These are phyloP conservation scores for Salix udensis DNA, from an alignment of 345 rosid genomes.

Conservation along the genomic window DNA sequence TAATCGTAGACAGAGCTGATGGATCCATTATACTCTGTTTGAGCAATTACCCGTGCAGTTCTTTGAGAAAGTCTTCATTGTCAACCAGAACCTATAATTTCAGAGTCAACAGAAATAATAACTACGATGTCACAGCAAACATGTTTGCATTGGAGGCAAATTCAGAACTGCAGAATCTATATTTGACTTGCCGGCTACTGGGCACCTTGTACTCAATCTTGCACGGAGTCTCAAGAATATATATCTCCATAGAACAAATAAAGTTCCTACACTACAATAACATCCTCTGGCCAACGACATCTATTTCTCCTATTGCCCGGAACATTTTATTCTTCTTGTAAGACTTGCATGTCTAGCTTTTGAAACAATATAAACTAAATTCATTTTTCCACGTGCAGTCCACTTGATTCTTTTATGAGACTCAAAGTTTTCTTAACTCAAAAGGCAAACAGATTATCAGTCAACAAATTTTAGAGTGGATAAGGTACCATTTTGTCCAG, in stretches of 20 bases:
- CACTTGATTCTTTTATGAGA: neutral
- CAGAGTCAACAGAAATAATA: neutral
- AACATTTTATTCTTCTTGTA: neutral
- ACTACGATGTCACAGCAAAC: neutral
- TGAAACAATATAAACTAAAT: neutral
- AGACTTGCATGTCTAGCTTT: neutral
- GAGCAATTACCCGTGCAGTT: constrained; percentile 41
- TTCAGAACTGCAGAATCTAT: neutral
- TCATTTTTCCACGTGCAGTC: neutral
- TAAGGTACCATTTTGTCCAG: neutral
- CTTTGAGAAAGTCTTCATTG: constrained; percentile 88
- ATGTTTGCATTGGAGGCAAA: neutral
- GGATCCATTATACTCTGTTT: neutral
- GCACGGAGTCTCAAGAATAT: no score
- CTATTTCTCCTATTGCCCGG: neutral
- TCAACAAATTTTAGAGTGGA: neutral
- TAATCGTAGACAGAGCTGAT: neutral
- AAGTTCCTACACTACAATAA: no score
- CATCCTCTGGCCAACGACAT: neutral
- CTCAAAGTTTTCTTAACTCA: neutral
- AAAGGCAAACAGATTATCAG: neutral
- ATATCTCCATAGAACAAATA: neutral
- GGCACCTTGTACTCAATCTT: no score
- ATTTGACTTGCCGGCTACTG: neutral
- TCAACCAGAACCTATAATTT: constrained; percentile 74